Percentiles rank a stretch among this genome's conserved stretches.
phyloP scores from a whole-genome alignment of 73 alveolate genomes.

The Paramecium pentaurelia region DNA sequence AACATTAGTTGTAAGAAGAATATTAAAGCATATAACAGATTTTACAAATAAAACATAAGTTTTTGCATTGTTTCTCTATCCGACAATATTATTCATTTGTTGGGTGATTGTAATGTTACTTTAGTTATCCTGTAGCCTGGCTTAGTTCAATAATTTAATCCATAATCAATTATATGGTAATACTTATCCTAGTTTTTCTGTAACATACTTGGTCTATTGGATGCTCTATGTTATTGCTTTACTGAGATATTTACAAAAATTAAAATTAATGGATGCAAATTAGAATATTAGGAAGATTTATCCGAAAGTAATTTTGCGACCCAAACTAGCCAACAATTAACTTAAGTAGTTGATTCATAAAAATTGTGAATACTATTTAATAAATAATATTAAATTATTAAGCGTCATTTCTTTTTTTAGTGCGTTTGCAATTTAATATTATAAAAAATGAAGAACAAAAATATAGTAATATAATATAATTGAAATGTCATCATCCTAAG shows the following conservation, averaged over 20 bases:
- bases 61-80: neutral
- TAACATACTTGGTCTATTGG: neutral
- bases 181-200: neutral
- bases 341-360: neutral
- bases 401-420: neutral
- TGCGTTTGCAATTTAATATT: conserved; percentile 15
- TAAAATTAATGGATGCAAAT: neutral
- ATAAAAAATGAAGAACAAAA: neutral
- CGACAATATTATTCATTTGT: neutral
- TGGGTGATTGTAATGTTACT: conserved; percentile 15
- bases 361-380: neutral
- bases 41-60: neutral
- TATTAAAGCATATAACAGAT: neutral
- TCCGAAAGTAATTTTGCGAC: neutral
- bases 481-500: neutral
- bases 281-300: neutral
- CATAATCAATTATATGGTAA: neutral
- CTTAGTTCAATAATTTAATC: neutral
- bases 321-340: neutral
- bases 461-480: neutral
- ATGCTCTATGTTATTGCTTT: conserved; percentile 30
- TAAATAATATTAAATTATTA: neutral
- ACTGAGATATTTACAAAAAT: neutral
- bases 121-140: neutral
- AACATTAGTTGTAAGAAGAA: neutral